These are phyloP conservation scores for Acacia melanoxylon DNA, from an alignment of 306 rosid genomes.

Conservation along the genomic window DNA sequence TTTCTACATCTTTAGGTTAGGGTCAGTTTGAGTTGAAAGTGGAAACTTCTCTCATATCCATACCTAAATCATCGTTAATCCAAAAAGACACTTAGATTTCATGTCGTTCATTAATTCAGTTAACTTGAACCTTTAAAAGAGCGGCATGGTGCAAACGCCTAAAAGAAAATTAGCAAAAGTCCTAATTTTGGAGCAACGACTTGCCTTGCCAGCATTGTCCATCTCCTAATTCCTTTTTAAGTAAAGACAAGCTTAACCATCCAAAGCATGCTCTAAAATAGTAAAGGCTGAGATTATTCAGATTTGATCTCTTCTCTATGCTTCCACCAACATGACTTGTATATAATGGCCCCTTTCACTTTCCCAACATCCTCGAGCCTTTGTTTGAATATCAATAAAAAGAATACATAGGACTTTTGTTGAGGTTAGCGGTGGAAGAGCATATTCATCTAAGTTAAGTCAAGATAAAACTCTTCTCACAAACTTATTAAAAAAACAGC, in stretches of 20 bases:
- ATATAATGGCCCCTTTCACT: not conserved
- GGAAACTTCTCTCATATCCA: too few species aligned
- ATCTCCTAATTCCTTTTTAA: not conserved
- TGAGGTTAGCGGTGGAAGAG: too few species aligned
- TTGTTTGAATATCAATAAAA: not conserved
- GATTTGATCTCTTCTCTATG: not conserved
- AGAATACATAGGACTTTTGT: too few species aligned
- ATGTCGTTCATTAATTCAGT: not conserved
- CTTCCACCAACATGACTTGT: not conserved
- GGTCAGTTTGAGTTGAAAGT: too few species aligned
- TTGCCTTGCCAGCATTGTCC: not conserved
- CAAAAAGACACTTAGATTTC: not conserved
- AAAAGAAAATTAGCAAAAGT: not conserved
- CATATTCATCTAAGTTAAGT: too few species aligned
- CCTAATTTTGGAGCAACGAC: not conserved
- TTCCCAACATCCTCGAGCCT: constrained; percentile 22
- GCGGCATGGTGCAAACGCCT: not conserved
- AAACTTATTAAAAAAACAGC: too few species aligned
- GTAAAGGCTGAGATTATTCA: not conserved
- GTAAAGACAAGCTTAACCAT: not conserved
- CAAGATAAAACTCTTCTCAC: too few species aligned
- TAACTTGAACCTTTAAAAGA: not conserved
- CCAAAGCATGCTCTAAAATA: constrained; percentile 2
- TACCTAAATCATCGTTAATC: too few species aligned
- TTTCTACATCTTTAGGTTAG: not conserved